phyloP scores from a whole-genome alignment of 1,139 yeast species.

The Diutina ranongensis region DNA sequence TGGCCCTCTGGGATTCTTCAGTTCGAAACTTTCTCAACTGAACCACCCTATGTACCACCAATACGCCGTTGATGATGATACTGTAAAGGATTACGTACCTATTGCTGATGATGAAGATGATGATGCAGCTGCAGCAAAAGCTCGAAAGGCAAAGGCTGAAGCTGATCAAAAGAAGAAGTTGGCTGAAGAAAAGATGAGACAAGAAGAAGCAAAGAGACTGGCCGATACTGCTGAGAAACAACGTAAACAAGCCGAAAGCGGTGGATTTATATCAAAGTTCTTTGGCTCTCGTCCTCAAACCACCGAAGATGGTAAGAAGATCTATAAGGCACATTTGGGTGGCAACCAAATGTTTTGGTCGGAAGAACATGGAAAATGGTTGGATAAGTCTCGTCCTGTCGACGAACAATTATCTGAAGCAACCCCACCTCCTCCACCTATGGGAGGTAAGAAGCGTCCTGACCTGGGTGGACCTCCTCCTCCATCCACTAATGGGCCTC shows the following conservation, averaged over 20 bases:
- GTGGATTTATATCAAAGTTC: constrained; percentile 9
- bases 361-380: constrained; percentile 79
- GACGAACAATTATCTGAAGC: constrained; percentile 53
- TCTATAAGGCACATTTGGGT: not conserved
- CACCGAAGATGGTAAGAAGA: constrained; percentile 6
- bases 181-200: constrained; percentile 8
- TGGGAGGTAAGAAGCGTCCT: constrained; percentile 23
- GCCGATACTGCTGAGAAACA: constrained; percentile 6
- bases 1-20: constrained; percentile 19
- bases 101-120: constrained; percentile 36
- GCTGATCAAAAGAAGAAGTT: constrained; percentile 11
- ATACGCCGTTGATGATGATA: constrained; percentile 37
- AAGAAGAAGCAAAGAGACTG: constrained; percentile 11
- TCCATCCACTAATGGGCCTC: not conserved
- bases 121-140: constrained; percentile 11
- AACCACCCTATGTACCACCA: constrained; percentile 37
- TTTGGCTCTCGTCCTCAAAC: not conserved
- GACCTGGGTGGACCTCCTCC: not conserved
- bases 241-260: constrained; percentile 6
- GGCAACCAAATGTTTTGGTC: constrained; percentile 17
- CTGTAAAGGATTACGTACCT: constrained; percentile 34
- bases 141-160: constrained; percentile 8
- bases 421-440: constrained; percentile 70
- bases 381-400: constrained; percentile 58
- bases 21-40: constrained; percentile 33